Base-by-base conservation (phyloP, 2,329 filamentous ascomycete species). In the Penicillium polonicum region DNA sequence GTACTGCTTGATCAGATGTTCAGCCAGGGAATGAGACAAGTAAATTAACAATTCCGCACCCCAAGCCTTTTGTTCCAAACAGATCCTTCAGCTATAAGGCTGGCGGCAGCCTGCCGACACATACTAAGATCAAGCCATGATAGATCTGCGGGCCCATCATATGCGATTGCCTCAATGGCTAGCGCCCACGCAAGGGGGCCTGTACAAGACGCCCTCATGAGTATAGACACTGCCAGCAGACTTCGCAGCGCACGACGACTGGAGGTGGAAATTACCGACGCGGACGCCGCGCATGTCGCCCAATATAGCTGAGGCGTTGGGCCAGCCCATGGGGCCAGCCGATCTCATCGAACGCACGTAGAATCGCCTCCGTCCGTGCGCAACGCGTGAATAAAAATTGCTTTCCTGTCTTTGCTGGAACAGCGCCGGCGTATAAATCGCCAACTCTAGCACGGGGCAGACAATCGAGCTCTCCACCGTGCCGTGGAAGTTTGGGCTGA, bases 341-440 rank as follows among this genome's bases (percentile, higher is more conserved):
- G 29, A 85, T 74, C 62, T 84, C 78, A 60, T 85, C 82, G 27
- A 76, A 68, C 13, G 81, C 0, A 85, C 80, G 60, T 80, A 1
- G 78, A 79, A 52, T 81, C 80, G 0, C 82, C 82, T 25, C 74
- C 77, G 44, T 78, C 70, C 9, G 60, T 60, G 13, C 80, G 74
- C 4, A 84, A 67, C 0, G 71, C 72, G 13, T 45, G 41, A 36
- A 66, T 63, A 23, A 42, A 67, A 64, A 5, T 33, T 58, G 3
- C 64, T 35, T 9, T 62, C 48, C 23, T 50, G 60, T 9, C 49
- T 55, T 29, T 69, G 82, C 68, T 85, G 81, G 6, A 80, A 66
- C 27, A 83, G 65, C 1, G 75, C 63, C 0, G 80, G 80, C 0
- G 70, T 67, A 58, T 72, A 77, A 53, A 41, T 65, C 41, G 55